A percentile compares a stretch with the other conserved stretches of the same genome.
Evolutionary conservation across 208 protist genomes (phyloP).

Genomic region (Crithidia sp.): DNA sequence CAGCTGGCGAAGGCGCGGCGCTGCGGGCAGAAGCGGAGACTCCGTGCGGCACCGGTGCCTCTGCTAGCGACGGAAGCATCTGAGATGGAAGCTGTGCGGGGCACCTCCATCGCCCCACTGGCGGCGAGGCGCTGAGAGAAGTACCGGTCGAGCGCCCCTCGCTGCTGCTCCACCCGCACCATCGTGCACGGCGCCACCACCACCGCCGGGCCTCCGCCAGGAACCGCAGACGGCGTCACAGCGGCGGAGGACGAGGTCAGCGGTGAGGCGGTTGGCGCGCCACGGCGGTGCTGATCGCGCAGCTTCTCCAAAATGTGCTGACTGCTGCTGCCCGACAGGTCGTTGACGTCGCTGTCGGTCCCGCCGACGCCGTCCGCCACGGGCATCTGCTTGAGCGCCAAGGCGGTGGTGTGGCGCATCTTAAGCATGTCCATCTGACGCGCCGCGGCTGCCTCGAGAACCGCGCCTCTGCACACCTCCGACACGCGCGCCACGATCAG

Average conservation of each 20-base stretch:
- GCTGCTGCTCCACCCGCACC: slow-evolving; percentile 80
- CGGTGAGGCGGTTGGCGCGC: slow-evolving; percentile 28
- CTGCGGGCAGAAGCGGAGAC: no score
- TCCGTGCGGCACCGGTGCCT: neutral
- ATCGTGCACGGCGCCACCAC: slow-evolving; percentile 66
- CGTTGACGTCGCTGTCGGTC: neutral
- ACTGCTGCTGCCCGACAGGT: slow-evolving; percentile 32
- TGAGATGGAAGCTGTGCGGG: neutral
- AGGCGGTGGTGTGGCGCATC: slow-evolving; percentile 44
- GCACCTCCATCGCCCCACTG: neutral
- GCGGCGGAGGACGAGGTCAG: slow-evolving; percentile 30
- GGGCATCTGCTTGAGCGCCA: slow-evolving; percentile 36
- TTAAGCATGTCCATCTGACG: slow-evolving; percentile 70
- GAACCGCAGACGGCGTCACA: slow-evolving; percentile 1
- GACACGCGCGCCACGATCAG: slow-evolving; percentile 62
- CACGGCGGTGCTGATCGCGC: slow-evolving; percentile 34
- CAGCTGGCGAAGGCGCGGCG: no score
- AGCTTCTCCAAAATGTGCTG: slow-evolving; percentile 33
- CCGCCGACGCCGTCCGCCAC: slow-evolving; percentile 12
- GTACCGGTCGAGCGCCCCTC: slow-evolving; percentile 77
- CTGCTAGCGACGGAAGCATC: neutral
- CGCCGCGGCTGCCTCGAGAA: slow-evolving; percentile 61
- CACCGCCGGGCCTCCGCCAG: slow-evolving; percentile 18
- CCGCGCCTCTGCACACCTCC: slow-evolving; percentile 56
- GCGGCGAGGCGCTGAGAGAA: slow-evolving; percentile 37